Conservation (phyloP, 345 rosid genomes). For the Arabis hirsuta region DNA sequence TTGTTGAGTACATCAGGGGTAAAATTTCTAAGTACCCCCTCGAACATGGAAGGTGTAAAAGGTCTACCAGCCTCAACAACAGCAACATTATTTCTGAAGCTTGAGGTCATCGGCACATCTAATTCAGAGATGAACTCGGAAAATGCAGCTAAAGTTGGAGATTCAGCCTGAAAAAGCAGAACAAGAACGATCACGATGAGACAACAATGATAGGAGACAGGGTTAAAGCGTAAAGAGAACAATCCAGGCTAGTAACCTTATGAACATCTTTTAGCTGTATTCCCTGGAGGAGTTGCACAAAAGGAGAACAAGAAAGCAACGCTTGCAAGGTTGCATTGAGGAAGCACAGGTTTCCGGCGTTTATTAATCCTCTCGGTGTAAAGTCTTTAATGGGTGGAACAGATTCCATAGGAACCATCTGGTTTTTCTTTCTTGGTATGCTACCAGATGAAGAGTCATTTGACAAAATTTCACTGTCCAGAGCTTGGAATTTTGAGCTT, state of each 20-base stretch:
- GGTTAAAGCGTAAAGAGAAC: background rate
- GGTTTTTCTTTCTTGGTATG: constrained; percentile 40
- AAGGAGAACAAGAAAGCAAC: constrained; percentile 81
- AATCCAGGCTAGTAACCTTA: constrained; percentile 52
- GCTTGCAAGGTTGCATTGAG: constrained; percentile 94
- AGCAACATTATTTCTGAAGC: constrained; percentile 52
- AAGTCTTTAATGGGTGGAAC: constrained; percentile 47
- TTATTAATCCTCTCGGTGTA: constrained; percentile 81
- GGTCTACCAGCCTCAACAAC: constrained; percentile 74
- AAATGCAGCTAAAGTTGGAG: constrained; percentile 79
- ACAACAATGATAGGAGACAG: background rate
- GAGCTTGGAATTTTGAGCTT: constrained; percentile 56
- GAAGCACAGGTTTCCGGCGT: constrained; percentile 87
- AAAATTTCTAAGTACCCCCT: constrained; percentile 72
- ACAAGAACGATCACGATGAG: constrained; percentile 22
- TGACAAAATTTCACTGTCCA: constrained; percentile 46
- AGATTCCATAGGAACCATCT: constrained; percentile 48
- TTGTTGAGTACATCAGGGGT: constrained; percentile 83
- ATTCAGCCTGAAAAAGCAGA: constrained; percentile 61
- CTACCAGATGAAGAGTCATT: constrained; percentile 40
- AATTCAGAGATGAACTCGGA: constrained; percentile 66
- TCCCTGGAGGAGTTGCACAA: constrained; percentile 75
- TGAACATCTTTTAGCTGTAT: constrained; percentile 59
- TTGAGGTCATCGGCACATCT: constrained; percentile 55
- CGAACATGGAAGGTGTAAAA: constrained; percentile 82